Percentiles rank a stretch among this genome's conserved stretches.
These are phyloP conservation scores for Lasiodiplodia gonubiensis DNA, from an alignment of 2,329 filamentous ascomycete species.

Conservation along the genomic window DNA sequence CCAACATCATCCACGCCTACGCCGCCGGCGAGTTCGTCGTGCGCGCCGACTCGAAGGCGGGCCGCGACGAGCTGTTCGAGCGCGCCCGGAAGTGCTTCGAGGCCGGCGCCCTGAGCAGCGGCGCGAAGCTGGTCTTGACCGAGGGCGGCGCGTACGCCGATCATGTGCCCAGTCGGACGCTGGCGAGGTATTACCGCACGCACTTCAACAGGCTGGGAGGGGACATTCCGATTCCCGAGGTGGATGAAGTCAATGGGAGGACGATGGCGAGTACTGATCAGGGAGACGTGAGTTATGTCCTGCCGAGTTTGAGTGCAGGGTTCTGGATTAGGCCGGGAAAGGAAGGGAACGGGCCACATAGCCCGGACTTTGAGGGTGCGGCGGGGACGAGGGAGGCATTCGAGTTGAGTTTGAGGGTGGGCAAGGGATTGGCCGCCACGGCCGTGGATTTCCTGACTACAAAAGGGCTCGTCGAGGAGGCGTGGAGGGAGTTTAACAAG, in stretches of 20 bases:
- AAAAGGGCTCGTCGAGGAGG: constrained; percentile 22
- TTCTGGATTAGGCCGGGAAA: constrained; percentile 54
- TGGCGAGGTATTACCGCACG: constrained; percentile 41
- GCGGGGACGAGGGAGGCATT: constrained; percentile 46
- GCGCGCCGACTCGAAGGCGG: constrained; percentile 39
- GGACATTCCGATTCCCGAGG: constrained; percentile 44
- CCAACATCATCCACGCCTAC: constrained; percentile 51
- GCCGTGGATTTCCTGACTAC: constrained; percentile 45
- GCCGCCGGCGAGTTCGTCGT: constrained; percentile 46
- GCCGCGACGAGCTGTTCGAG: constrained; percentile 40
- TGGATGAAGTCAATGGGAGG: constrained; percentile 50
- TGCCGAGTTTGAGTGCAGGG: constrained; percentile 61
- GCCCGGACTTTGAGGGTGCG: constrained; percentile 48
- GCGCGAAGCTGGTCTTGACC: constrained; percentile 55
- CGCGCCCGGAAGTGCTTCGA: constrained; percentile 52
- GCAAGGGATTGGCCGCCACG: constrained; percentile 45
- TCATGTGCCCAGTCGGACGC: constrained; percentile 60
- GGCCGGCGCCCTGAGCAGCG: constrained; percentile 57
- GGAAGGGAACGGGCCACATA: constrained; percentile 45
- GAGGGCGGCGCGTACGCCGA: constrained; percentile 56
- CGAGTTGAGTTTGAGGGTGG: constrained; percentile 41
- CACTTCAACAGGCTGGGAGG: constrained; percentile 43
- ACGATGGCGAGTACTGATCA: constrained; percentile 65
- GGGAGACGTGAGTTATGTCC: constrained; percentile 63
- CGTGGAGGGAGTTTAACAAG: constrained; percentile 36